Evolutionary conservation across 768 basidiomycete genomes (phyloP).

Genomic region (Boletus vinaceobasis): DNA sequence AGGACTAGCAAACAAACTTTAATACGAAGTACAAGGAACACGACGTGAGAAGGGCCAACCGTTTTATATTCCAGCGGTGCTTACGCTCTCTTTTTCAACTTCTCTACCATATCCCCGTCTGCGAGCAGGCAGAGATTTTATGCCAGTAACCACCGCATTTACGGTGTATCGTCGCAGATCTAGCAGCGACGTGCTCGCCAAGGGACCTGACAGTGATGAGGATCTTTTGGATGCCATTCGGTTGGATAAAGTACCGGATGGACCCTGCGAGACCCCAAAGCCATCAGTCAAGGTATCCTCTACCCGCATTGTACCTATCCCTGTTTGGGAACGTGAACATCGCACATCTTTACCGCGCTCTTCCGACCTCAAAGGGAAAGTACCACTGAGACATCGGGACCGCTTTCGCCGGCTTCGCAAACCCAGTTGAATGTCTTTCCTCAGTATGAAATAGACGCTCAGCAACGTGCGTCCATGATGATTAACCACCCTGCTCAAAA

Average conservation of each 20-base stretch:
- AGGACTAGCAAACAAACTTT: slow-evolving; percentile 24
- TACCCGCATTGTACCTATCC: slow-evolving; percentile 45
- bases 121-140: slow-evolving; percentile 6
- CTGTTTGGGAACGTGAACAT: slow-evolving; percentile 54
- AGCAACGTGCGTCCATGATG: slow-evolving; percentile 10
- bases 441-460: slow-evolving; percentile 13
- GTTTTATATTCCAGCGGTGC: slow-evolving; percentile 27
- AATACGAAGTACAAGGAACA: slow-evolving; percentile 18
- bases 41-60: slow-evolving; percentile 25
- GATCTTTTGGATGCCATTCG: no score
- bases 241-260: slow-evolving; percentile 18
- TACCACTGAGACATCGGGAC: slow-evolving; percentile 9
- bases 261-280: neutral
- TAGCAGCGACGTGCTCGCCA: no score
- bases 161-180: no score
- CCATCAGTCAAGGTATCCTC: slow-evolving; percentile 1
- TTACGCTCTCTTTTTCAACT: slow-evolving; percentile 19
- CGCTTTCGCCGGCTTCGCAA: slow-evolving; percentile 11
- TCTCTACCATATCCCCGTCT: slow-evolving; percentile 19
- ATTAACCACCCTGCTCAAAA: no score
- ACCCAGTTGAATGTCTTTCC: neutral
- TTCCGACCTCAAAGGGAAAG: slow-evolving; percentile 48
- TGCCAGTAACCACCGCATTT: no score
- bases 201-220: no score
- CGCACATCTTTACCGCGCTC: slow-evolving; percentile 57